Evolutionary conservation across 805 yeast species (phyloP).

Genomic region (Priceomyces haplophilus): DNA sequence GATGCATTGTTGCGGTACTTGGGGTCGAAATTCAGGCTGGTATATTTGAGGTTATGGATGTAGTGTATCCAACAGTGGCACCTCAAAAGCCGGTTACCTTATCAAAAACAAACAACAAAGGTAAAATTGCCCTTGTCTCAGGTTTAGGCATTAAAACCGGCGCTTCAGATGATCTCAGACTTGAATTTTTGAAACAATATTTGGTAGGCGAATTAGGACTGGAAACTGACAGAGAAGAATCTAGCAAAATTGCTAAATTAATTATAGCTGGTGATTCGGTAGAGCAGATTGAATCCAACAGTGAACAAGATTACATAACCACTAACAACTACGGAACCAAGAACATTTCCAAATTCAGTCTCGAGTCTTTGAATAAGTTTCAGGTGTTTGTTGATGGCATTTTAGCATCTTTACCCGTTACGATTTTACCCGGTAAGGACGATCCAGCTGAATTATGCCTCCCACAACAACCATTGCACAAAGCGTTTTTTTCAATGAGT

Average conservation of each 20-base stretch:
- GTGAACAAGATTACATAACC: conserved; percentile 28
- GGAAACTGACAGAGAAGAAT: conserved; percentile 19
- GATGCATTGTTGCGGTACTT: conserved; percentile 78
- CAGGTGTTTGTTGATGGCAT: conserved; percentile 59
- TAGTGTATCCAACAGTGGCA: conserved; percentile 65
- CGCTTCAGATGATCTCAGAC: conserved; percentile 39
- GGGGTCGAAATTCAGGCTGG: conserved; percentile 88
- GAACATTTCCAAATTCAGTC: conserved; percentile 50
- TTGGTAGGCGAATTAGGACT: conserved; percentile 66
- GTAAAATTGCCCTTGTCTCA: conserved; percentile 68
- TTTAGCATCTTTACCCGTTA: conserved; percentile 60
- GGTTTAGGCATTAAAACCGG: conserved; percentile 62
- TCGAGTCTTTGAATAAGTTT: conserved; percentile 49
- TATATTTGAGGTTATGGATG: conserved; percentile 76
- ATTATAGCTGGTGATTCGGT: conserved; percentile 76
- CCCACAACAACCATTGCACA: conserved; percentile 91
- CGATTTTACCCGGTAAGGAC: conserved; percentile 76
- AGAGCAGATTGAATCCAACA: conserved; percentile 25
- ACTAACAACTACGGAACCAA: conserved; percentile 50
- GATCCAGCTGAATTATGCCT: conserved; percentile 84
- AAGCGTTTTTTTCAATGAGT: conserved; percentile 57
- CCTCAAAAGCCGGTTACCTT: conserved; percentile 47
- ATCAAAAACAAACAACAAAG: conserved; percentile 17
- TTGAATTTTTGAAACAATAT: conserved; percentile 64
- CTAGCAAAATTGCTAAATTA: conserved; percentile 44